These are phyloP conservation scores for Sphagnum fallax DNA, from an alignment of 228 moss, liverwort and hornwort species.

Conservation along the genomic window DNA sequence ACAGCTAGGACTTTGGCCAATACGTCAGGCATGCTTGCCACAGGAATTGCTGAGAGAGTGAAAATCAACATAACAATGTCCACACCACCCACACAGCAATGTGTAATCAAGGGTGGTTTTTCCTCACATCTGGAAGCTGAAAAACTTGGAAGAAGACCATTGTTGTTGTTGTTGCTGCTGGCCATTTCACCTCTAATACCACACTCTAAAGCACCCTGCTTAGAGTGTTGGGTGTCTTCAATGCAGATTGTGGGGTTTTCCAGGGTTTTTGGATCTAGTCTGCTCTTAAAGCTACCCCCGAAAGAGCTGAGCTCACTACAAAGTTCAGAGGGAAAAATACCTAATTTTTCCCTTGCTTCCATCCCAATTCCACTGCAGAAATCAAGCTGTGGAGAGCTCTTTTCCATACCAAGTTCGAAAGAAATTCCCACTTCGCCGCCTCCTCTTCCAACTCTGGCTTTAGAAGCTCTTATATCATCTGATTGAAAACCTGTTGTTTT, in stretches of 20 bases:
- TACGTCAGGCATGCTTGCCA: conserved; percentile 57
- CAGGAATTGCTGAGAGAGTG: conserved; percentile 74
- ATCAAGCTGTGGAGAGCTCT: neutral
- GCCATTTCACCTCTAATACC: neutral
- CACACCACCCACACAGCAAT: conserved; percentile 59
- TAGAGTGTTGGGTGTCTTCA: no score
- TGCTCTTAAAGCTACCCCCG: no score
- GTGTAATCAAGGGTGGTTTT: neutral
- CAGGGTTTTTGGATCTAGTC: no score
- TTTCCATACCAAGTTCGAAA: no score
- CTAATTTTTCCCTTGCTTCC: neutral
- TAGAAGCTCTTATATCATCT: neutral
- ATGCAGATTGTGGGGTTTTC: no score
- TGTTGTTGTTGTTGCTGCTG: neutral
- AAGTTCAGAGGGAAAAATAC: neutral
- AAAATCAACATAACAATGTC: conserved; percentile 75
- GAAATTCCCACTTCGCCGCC: neutral
- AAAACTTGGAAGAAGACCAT: no score
- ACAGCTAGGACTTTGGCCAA: conserved; percentile 43
- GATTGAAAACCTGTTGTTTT: conserved; percentile 10
- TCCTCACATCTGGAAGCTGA: no score
- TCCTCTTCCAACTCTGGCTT: neutral
- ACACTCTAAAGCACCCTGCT: neutral
- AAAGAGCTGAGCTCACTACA: neutral
- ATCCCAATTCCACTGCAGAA: neutral